phyloP scores from a whole-genome alignment of 1,139 yeast genomes.

The Spathaspora sp. region DNA sequence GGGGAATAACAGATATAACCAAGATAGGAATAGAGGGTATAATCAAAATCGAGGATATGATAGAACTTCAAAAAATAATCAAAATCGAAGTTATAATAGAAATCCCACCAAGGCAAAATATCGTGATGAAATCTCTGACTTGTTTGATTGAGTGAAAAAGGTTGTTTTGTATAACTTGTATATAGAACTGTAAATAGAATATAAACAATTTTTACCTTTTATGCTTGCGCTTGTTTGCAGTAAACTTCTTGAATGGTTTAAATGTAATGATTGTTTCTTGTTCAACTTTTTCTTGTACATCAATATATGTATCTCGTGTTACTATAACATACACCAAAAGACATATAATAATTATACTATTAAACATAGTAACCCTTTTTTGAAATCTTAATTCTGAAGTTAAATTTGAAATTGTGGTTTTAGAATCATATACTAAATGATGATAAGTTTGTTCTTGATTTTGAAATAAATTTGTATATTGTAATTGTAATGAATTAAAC shows the following conservation, averaged over 20 bases:
- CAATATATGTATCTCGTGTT: constrained; percentile 49
- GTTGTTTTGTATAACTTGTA: not conserved
- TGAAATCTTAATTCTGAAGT: constrained; percentile 56
- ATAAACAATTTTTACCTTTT: not conserved
- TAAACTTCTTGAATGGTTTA: not conserved
- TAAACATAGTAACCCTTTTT: constrained; percentile 52
- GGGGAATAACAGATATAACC: constrained; percentile 3
- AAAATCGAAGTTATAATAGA: not conserved
- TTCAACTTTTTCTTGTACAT: constrained; percentile 9
- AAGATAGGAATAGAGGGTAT: constrained; percentile 1
- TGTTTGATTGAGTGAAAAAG: not conserved
- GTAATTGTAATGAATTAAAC: constrained; percentile 23
- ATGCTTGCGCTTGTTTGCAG: not conserved
- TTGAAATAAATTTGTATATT: constrained; percentile 23
- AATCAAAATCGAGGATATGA: not conserved
- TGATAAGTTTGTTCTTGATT: constrained; percentile 26
- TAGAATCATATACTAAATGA: constrained; percentile 29
- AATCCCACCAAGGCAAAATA: too few species aligned
- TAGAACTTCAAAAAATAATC: not conserved
- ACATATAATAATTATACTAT: constrained; percentile 51
- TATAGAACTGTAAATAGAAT: not conserved
- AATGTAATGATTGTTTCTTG: not conserved
- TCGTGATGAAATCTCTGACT: not conserved
- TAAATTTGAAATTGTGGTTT: constrained; percentile 31
- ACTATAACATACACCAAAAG: constrained; percentile 58